phyloP scores from a whole-genome alignment of 108 stramenopile genomes.

The Discostella stelligeroides region DNA sequence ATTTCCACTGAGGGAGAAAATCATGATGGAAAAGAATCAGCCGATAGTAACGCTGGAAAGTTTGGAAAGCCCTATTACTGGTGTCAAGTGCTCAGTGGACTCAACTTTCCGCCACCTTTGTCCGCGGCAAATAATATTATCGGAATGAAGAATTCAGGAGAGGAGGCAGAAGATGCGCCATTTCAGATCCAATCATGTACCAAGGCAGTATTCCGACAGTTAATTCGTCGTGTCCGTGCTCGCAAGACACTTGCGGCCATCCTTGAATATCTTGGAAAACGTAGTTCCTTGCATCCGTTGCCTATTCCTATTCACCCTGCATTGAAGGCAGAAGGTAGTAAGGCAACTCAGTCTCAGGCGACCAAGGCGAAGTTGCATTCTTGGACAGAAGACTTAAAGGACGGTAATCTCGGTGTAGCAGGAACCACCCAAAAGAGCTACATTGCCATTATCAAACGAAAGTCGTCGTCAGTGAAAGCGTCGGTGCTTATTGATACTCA shows the following conservation, averaged over 20 bases:
- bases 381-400: slow-evolving; percentile 32
- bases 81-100: slow-evolving; percentile 81
- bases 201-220: slow-evolving; percentile 55
- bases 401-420: not conserved
- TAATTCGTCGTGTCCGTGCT: slow-evolving; percentile 65
- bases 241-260: slow-evolving; percentile 53
- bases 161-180: slow-evolving; percentile 5
- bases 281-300: slow-evolving; percentile 31
- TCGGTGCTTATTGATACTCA: slow-evolving; percentile 50
- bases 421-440: slow-evolving; percentile 26
- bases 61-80: slow-evolving; percentile 68
- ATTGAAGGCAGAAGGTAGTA: slow-evolving; percentile 25
- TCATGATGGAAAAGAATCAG: not conserved
- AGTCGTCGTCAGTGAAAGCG: slow-evolving; percentile 46
- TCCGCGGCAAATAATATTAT: not conserved
- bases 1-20: slow-evolving; percentile 1
- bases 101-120: slow-evolving; percentile 49
- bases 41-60: slow-evolving; percentile 4
- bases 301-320: slow-evolving; percentile 42
- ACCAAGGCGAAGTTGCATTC: slow-evolving; percentile 39
- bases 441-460: slow-evolving; percentile 52
- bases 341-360: slow-evolving; percentile 9
- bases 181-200: slow-evolving; percentile 48
- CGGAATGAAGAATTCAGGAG: not conserved
- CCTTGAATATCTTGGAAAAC: slow-evolving; percentile 42